phyloP scores from a whole-genome alignment of 495 filamentous ascomycete genomes.

The Penicillium psychrofluorescens region DNA sequence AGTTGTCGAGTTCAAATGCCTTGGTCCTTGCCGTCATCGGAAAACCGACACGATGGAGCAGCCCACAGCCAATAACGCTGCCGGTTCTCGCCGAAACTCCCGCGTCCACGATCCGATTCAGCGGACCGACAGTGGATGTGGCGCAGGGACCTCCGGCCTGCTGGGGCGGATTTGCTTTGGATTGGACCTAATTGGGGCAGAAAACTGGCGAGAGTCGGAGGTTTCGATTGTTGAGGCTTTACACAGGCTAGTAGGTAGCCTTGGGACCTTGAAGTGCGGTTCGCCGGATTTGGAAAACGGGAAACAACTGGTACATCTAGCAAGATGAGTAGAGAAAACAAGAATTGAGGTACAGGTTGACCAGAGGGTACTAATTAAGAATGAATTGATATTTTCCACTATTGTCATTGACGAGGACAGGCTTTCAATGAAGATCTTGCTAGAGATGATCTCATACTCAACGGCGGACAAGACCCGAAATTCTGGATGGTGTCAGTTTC shows the following conservation, averaged over 20 bases:
- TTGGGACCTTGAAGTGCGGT: background rate
- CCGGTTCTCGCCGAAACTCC: slow-evolving; percentile 15
- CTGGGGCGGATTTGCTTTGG: background rate
- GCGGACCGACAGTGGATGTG: slow-evolving; percentile 1
- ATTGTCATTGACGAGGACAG: background rate
- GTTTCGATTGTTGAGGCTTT: background rate
- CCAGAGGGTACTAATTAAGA: background rate
- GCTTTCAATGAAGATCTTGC: no score
- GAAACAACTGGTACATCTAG: no score
- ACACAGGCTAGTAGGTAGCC: no score
- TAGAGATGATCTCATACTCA: no score
- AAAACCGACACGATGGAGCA: slow-evolving; percentile 5
- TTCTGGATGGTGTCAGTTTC: no score
- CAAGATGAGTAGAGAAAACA: no score
- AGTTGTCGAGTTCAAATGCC: background rate
- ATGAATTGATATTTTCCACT: background rate
- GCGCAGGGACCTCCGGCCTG: slow-evolving; percentile 4
- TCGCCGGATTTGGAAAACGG: background rate
- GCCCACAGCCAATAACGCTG: slow-evolving; percentile 8
- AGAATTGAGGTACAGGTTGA: no score
- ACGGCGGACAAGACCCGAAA: no score
- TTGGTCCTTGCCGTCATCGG: slow-evolving; percentile 9
- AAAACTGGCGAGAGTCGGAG: slow-evolving; percentile 21
- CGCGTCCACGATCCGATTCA: slow-evolving; percentile 10
- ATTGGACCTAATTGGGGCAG: slow-evolving; percentile 11